Evolutionary conservation across 1,139 yeast species (phyloP).

Genomic region (Diutina pseudorugosa): DNA sequence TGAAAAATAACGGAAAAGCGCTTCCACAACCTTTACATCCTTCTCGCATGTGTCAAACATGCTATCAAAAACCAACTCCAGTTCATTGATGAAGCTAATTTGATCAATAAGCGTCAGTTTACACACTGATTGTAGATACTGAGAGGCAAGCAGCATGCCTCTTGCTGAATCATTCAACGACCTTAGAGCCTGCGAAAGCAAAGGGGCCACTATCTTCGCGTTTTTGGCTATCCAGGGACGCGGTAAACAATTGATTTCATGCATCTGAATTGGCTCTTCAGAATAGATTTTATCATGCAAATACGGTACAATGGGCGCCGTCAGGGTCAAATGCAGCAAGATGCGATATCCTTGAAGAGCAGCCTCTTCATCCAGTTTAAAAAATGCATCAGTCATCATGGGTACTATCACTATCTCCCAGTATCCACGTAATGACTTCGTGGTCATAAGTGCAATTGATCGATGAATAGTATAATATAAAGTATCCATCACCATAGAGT

Average conservation of each 20-base stretch:
- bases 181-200: not conserved
- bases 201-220: not conserved
- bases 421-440: not conserved
- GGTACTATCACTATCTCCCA: not conserved
- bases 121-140: not conserved
- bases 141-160: not conserved
- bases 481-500: not conserved
- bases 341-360: not conserved
- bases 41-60: not conserved
- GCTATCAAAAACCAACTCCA: not conserved
- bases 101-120: not conserved
- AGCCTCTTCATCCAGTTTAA: not conserved
- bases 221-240: not conserved
- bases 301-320: not conserved
- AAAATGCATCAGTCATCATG: not conserved
- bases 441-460: not conserved
- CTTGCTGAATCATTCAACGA: not conserved
- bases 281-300: not conserved
- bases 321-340: not conserved
- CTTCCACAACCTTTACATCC: not conserved
- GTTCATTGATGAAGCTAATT: not conserved
- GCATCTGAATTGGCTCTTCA: not conserved
- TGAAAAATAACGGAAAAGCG: not conserved
- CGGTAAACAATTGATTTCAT: not conserved
- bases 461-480: not conserved